Percentiles rank a stretch among this genome's conserved stretches.
Evolutionary conservation across 106 monocot genomes (phyloP).

Genomic region (Dioscorea dumetorum): DNA sequence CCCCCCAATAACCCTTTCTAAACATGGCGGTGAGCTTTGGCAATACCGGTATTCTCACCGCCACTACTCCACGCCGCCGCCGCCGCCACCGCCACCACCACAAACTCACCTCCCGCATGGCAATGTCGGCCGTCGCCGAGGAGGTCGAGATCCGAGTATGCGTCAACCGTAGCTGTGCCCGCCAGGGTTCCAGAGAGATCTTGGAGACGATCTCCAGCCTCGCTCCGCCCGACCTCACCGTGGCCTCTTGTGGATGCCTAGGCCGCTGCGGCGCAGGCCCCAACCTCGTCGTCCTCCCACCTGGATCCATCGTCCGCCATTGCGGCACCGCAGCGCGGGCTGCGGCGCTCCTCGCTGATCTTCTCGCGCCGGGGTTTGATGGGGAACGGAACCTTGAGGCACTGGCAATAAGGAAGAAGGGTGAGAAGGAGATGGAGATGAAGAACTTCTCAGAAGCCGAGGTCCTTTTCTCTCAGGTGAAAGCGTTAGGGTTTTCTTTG

Average conservation of each 20-base stretch:
- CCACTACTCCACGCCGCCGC: neutral
- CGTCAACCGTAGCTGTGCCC: constrained; percentile 56
- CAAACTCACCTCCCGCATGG: neutral
- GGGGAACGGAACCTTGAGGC: constrained; percentile 25
- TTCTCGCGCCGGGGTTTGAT: constrained; percentile 30
- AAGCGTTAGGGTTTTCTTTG: neutral
- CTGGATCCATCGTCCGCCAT: constrained; percentile 37
- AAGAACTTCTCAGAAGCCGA: constrained; percentile 35
- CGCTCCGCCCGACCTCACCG: constrained; percentile 41
- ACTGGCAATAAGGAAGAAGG: constrained; percentile 40
- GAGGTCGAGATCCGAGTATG: constrained; percentile 52
- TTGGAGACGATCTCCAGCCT: constrained; percentile 45
- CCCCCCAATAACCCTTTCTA: too few species aligned
- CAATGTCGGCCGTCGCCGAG: constrained; percentile 1
- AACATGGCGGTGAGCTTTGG: too few species aligned
- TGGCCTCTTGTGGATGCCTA: constrained; percentile 65
- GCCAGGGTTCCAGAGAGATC: constrained; percentile 47
- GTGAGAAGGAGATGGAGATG: constrained; percentile 36
- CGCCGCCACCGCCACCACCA: neutral
- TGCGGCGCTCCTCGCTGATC: constrained; percentile 30
- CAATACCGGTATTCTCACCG: neutral
- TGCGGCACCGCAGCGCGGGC: constrained; percentile 53
- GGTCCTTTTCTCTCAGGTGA: constrained; percentile 43
- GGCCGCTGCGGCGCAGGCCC: constrained; percentile 65
- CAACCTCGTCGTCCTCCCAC: constrained; percentile 58